Evolutionary conservation across 345 rosid genomes (phyloP), one percentile per base, ranked within the genome.

Genomic region (Odontarrhena argentea): DNA sequence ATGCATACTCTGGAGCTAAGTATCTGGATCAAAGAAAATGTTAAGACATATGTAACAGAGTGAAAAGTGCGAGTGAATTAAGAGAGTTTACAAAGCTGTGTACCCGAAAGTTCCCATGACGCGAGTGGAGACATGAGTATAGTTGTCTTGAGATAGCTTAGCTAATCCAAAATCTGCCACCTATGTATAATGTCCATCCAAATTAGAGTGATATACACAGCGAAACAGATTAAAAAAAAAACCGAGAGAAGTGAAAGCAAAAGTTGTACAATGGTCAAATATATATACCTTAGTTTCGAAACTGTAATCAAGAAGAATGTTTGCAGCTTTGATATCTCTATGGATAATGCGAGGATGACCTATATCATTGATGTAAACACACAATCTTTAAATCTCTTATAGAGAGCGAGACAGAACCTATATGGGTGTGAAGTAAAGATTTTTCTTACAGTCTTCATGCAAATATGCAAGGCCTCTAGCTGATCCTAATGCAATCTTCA

Each of bases 61-160:
- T 13, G 2, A 8, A 46, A 24, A 34, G 36, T 70, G 5, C 7
- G n/a, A 14, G 9, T 49, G 10, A 42, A 30, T 22, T 1, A 6
- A 52, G 49, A 65, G 30, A 8, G 61, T 24, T n/a, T 41, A n/a
- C 4, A 9, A 60, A 60, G 42, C 60, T 59, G 7, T 78, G 74
- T 77, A 94, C 99, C 97, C 99, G 63, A 94, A 94, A 65, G 99
- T 91, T 70, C 99, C 99, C 97, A 94, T 88, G 70, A 91, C 93
- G 3, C 99, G 77, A 13, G 99, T 94, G 25, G 99, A 94, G 51
- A 94, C 86, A 81, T 94, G 99, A 43, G 99, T 88, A 51, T 86
- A 74, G 75, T 73, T 72, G 74, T 91, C 99, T 58, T 88, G 85
- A 65, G 93, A 36, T 18, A 91, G 60, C 77, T 88, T 94, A 13